Evolutionary conservation across 306 rosid genomes (phyloP).

Genomic region (Lathyrus sativus): DNA sequence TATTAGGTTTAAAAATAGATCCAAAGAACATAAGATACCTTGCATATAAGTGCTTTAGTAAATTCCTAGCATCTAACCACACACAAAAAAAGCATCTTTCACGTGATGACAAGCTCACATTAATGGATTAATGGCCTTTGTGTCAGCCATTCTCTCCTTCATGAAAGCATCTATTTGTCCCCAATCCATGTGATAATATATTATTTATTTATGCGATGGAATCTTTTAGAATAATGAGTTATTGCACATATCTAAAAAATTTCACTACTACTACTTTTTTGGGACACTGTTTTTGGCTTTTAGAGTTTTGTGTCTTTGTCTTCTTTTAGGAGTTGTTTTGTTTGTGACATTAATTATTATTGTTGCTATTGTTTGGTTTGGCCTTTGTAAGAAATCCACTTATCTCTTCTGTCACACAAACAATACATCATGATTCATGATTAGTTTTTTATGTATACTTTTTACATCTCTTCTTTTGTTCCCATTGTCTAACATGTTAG

Average conservation of each 20-base stretch:
- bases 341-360: constrained; percentile 49
- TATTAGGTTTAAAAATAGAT: constrained; percentile 42
- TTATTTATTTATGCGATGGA: constrained; percentile 35
- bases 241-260: constrained; percentile 25
- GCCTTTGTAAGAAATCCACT: constrained; percentile 57
- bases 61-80: constrained; percentile 45
- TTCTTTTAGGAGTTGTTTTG: constrained; percentile 54
- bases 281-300: constrained; percentile 56
- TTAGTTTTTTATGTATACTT: constrained; percentile 25
- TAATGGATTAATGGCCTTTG: constrained; percentile 52
- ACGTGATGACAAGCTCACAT: constrained; percentile 69
- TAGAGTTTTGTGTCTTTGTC: constrained; percentile 59
- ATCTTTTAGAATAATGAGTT: constrained; percentile 53
- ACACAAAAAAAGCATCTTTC: constrained; percentile 65
- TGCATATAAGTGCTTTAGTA: constrained; percentile 44
- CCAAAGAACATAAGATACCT: constrained; percentile 46
- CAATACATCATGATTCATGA: constrained; percentile 49
- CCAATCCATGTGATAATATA: constrained; percentile 46
- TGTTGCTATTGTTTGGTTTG: constrained; percentile 45
- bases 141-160: constrained; percentile 42
- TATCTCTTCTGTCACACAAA: constrained; percentile 43
- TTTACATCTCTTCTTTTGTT: constrained; percentile 4
- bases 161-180: constrained; percentile 59
- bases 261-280: constrained; percentile 30
- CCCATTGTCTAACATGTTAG: constrained; percentile 35